phyloP scores from a whole-genome alignment of 1,284 basidiomycete genomes.

The Tetrapyrgos nigripes region DNA sequence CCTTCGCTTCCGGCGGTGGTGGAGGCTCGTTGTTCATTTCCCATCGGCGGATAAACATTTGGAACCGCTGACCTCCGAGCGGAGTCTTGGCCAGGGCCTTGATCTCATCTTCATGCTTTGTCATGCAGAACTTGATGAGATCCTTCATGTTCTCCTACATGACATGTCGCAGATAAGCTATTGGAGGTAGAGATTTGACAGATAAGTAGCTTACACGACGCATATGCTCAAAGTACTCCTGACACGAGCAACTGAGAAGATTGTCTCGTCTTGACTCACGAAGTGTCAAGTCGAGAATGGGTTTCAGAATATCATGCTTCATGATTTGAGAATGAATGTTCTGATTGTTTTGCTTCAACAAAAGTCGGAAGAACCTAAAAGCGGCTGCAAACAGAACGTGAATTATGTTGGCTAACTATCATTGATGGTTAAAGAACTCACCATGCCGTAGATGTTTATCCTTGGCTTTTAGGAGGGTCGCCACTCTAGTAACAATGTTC shows the following conservation, averaged over 20 bases:
- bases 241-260: conserved; percentile 91
- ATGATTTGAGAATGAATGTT: conserved; percentile 87
- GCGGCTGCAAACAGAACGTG: conserved; percentile 60
- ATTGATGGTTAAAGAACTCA: conserved; percentile 43
- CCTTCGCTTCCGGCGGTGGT: conserved; percentile 57
- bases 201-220: conserved; percentile 65
- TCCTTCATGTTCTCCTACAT: conserved; percentile 87
- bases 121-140: conserved; percentile 86
- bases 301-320: conserved; percentile 85
- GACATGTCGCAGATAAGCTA: background rate
- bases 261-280: conserved; percentile 90
- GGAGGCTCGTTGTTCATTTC: conserved; percentile 93
- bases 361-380: conserved; percentile 90
- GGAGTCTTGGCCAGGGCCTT: conserved; percentile 67
- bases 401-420: conserved; percentile 4
- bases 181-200: conserved; percentile 2
- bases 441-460: conserved; percentile 94
- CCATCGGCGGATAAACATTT: conserved; percentile 78
- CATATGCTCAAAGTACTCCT: conserved; percentile 94
- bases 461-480: conserved; percentile 79
- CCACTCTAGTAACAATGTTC: conserved; percentile 75
- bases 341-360: conserved; percentile 85
- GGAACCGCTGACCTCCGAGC: conserved; percentile 73
- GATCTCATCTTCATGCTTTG: conserved; percentile 72
- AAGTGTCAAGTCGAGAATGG: conserved; percentile 83